These are phyloP conservation scores for Emergomyces pasteurianus DNA, from an alignment of 2,329 filamentous ascomycete genomes.

Conservation along the genomic window DNA sequence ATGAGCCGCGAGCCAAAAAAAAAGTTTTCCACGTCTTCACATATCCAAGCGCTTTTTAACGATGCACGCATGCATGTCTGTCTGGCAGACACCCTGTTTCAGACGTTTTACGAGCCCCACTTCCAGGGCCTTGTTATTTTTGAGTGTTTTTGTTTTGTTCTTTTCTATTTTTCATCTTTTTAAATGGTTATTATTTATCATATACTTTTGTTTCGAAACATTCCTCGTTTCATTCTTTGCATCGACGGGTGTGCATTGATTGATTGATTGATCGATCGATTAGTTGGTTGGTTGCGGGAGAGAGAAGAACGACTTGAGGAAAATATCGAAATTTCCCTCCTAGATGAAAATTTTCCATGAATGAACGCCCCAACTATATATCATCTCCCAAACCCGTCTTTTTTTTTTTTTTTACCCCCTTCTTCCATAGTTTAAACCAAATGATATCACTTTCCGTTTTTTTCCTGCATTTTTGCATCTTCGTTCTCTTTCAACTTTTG, in stretches of 20 bases:
- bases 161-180: no score
- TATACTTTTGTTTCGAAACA: background rate
- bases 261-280: background rate
- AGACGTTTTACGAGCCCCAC: background rate
- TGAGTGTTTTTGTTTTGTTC: no score
- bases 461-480: background rate
- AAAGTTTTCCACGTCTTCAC: background rate
- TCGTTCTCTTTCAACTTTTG: background rate
- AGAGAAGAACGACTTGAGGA: background rate
- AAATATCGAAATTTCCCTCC: background rate
- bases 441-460: background rate
- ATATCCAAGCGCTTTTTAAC: background rate
- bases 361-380: background rate
- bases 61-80: background rate
- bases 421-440: background rate
- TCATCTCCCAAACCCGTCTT: background rate
- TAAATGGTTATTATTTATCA: background rate
- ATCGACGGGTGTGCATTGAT: background rate
- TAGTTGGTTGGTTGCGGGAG: background rate
- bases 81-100: background rate
- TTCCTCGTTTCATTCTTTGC: background rate
- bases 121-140: background rate
- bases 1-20: background rate
- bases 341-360: background rate
- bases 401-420: background rate